Base-by-base conservation (phyloP, 495 filamentous ascomycete species). In the Trypethelium eluteriae region DNA sequence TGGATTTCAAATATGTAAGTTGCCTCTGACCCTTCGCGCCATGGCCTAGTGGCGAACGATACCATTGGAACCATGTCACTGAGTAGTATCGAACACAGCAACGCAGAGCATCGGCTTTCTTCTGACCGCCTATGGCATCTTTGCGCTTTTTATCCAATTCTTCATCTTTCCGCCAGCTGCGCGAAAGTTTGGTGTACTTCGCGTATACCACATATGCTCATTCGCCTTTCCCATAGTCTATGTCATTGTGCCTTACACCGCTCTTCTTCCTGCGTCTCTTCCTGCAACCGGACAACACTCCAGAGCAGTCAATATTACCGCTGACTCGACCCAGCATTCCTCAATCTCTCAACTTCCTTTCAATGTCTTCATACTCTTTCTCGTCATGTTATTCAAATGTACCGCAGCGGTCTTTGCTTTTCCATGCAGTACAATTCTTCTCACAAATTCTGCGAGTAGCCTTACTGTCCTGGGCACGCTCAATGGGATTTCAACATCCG, bases 401-500 rank as follows among this genome's bases (percentile, higher is more conserved):
- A 79, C 88, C 59, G 82, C 82, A 11, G 83, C 83, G 44, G 92
- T 93, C 64, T 89, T 96, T 74, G 86, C 86, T 4, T 96, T 96
- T 73, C 93, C 93, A 1, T 92, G 88, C 74, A 87, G 82, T 16
- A 94, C 89, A n/a, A 95, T 96, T 71, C 76, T 96, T 25, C 80
- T 98, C 18, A 96, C 93, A 57, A 98, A 96, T 77, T 90, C 88
- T 18, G 92, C 92, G 1, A 76, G 80, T 0, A 89, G 84, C 57
- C 78, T 96, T 39, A 79, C 83, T 39, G 83, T 95, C 59, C 82
- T 96, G 6, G 93, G 92, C 0, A 96, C 93, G 2, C 77, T 98
- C 62, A 98, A 98, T 73, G 93, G 93, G 0, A 85, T 96, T 63
- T 90, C 89, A 0, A 93, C 91, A 0, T 88, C 87, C 62, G 81